Conservation (phyloP, 2,329 filamentous ascomycete species). For the Pseudocercospora pini-densiflorae region DNA sequence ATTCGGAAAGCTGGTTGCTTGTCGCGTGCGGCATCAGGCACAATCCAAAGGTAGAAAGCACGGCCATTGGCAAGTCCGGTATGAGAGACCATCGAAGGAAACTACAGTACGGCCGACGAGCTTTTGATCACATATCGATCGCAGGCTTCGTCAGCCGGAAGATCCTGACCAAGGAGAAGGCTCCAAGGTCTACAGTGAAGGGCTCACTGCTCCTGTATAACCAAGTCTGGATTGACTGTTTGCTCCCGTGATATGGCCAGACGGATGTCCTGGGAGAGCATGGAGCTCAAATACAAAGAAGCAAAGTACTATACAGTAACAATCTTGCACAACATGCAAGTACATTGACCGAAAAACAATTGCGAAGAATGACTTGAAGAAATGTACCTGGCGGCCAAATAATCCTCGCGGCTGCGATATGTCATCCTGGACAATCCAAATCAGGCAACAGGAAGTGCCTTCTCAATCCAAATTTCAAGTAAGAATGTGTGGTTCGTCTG, state of each 20-base stretch:
- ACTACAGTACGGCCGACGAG: background rate
- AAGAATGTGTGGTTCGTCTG: background rate
- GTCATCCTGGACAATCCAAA: conserved; percentile 41
- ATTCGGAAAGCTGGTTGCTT: background rate
- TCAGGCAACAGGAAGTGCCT: conserved; percentile 14
- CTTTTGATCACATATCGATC: background rate
- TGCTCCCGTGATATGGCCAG: background rate
- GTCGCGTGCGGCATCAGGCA: background rate
- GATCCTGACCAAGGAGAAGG: background rate
- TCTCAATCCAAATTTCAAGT: conserved; percentile 3
- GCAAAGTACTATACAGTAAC: conserved; percentile 21
- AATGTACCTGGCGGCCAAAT: conserved; percentile 44
- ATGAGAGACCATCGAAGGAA: too few relatives aligned
- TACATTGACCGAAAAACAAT: conserved; percentile 26
- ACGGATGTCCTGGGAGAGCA: background rate
- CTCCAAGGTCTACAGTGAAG: background rate
- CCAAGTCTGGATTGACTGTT: background rate
- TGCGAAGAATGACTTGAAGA: conserved; percentile 26
- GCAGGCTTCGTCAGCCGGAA: background rate
- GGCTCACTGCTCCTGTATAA: background rate
- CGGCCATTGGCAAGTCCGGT: background rate
- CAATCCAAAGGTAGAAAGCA: background rate
- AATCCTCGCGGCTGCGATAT: conserved; percentile 43
- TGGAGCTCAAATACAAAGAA: background rate
- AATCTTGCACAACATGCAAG: conserved; percentile 20